A percentile compares a stretch with the other conserved stretches of the same genome.
phyloP scores from a whole-genome alignment of 176 grass and related monocot species.

The Puccinellia tenuiflora region DNA sequence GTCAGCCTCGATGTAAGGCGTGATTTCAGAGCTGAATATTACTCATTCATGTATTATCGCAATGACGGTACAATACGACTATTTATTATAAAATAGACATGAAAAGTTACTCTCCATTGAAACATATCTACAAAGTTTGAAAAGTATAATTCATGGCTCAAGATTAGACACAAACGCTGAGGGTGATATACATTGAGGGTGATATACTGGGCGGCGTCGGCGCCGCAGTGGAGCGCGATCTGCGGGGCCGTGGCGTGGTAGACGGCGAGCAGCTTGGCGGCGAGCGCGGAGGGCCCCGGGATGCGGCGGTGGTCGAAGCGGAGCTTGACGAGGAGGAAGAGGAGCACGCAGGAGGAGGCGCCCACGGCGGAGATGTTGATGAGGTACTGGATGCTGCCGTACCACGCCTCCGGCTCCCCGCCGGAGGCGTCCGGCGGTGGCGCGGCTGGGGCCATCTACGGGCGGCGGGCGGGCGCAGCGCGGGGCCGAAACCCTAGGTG shows the following conservation, averaged over 20 bases:
- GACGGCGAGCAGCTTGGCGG: constrained; percentile 87
- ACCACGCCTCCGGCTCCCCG: constrained; percentile 71
- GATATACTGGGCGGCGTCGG: constrained; percentile 94
- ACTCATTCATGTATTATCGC: too few species aligned
- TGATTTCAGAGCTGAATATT: too few species aligned
- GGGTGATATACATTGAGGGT: too few species aligned
- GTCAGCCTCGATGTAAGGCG: too few species aligned
- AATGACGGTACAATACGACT: too few species aligned
- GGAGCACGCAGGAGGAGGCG: constrained; percentile 65
- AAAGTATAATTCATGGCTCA: background rate
- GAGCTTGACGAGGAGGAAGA: constrained; percentile 92
- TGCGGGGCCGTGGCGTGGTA: constrained; percentile 88
- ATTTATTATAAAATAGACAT: too few species aligned
- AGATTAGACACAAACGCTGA: background rate
- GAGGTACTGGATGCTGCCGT: constrained; percentile 97
- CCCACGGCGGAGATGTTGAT: constrained; percentile 96
- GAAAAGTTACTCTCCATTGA: background rate
- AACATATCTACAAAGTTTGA: background rate
- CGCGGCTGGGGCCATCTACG: constrained; percentile 26
- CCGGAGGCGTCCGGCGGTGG: constrained; percentile 39
- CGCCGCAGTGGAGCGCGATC: constrained; percentile 98
- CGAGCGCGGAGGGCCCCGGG: constrained; percentile 75
- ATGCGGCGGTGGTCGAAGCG: constrained; percentile 93
- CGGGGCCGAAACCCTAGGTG: constrained; percentile 38
- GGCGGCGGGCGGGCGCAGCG: background rate